phyloP scores from a whole-genome alignment of 1,284 basidiomycete species.

The Rhizoctonia solani region DNA sequence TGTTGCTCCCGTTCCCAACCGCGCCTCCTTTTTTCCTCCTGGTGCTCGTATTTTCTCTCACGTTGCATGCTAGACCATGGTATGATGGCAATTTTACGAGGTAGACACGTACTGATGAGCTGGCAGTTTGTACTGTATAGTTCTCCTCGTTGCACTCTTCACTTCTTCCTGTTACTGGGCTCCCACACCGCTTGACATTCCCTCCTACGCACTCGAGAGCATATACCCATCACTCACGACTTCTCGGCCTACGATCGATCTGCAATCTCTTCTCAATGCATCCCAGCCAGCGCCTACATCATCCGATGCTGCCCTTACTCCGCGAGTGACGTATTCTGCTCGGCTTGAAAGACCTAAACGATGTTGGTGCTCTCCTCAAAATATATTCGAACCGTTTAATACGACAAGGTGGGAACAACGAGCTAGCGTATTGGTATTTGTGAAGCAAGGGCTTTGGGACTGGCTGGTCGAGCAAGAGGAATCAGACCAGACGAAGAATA shows the following conservation, averaged over 20 bases:
- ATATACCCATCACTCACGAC: constrained; percentile 53
- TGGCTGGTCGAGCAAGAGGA: constrained; percentile 1
- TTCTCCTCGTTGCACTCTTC: constrained; percentile 74
- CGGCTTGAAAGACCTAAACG: constrained; percentile 45
- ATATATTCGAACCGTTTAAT: constrained; percentile 72
- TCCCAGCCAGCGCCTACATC: constrained; percentile 42
- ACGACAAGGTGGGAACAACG: constrained; percentile 66
- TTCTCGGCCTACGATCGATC: constrained; percentile 62
- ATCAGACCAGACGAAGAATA: background rate
- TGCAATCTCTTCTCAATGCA: constrained; percentile 70
- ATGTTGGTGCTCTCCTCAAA: constrained; percentile 70
- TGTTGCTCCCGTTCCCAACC: constrained; percentile 75
- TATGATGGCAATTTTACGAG: constrained; percentile 47
- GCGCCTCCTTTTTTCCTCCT: constrained; percentile 75
- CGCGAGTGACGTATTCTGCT: constrained; percentile 13
- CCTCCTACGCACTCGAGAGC: constrained; percentile 39
- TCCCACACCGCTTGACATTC: constrained; percentile 55
- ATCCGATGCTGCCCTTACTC: too few relatives aligned
- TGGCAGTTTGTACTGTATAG: constrained; percentile 76
- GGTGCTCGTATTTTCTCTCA: constrained; percentile 71
- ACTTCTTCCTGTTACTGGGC: constrained; percentile 86
- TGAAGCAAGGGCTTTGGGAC: constrained; percentile 39
- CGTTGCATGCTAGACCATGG: constrained; percentile 79
- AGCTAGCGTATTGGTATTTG: constrained; percentile 41
- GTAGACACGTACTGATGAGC: constrained; percentile 34